Evolutionary conservation across 2,329 filamentous ascomycete species (phyloP).

Genomic region (Mycosphaerella sp.): DNA sequence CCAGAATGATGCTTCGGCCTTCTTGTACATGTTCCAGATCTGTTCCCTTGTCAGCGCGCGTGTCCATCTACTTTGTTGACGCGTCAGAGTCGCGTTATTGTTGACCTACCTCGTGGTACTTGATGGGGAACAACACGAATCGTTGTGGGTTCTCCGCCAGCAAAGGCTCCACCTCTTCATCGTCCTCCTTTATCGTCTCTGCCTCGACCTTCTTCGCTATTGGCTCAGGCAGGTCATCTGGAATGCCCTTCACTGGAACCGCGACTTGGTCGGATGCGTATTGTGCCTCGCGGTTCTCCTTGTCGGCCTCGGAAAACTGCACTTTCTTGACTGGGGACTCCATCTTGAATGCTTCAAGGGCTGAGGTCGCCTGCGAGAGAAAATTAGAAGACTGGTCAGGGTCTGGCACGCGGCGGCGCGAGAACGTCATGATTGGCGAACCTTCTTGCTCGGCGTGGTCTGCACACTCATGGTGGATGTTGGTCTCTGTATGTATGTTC

Average conservation of each 20-base stretch:
- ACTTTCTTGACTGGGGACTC: conserved; percentile 89
- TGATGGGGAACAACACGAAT: conserved; percentile 97
- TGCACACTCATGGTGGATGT: conserved; percentile 51
- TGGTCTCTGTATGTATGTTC: conserved; percentile 14
- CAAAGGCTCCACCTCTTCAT: conserved; percentile 80
- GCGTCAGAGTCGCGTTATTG: conserved; percentile 52
- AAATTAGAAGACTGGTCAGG: conserved; percentile 36
- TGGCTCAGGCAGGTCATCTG: conserved; percentile 36
- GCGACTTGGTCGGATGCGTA: conserved; percentile 50
- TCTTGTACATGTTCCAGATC: conserved; percentile 99
- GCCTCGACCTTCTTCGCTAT: conserved; percentile 39
- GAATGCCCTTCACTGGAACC: conserved; percentile 48
- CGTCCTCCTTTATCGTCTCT: conserved; percentile 47
- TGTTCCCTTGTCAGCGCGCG: conserved; percentile 39
- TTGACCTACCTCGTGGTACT: conserved; percentile 88
- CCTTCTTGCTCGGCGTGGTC: conserved; percentile 67
- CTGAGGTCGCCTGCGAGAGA: conserved; percentile 65
- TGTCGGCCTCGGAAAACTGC: conserved; percentile 64
- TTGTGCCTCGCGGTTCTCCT: conserved; percentile 64
- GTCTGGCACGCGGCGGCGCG: conserved; percentile 24
- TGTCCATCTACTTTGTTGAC: conserved; percentile 24
- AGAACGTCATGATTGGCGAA: conserved; percentile 43
- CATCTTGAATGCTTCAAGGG: conserved; percentile 84
- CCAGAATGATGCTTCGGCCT: conserved; percentile 99
- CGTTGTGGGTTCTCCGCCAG: conserved; percentile 92